A percentile compares a stretch with the other conserved stretches of the same genome.
phyloP scores from a whole-genome alignment of 2,329 filamentous ascomycete genomes.

The Trichophaea hybrida region DNA sequence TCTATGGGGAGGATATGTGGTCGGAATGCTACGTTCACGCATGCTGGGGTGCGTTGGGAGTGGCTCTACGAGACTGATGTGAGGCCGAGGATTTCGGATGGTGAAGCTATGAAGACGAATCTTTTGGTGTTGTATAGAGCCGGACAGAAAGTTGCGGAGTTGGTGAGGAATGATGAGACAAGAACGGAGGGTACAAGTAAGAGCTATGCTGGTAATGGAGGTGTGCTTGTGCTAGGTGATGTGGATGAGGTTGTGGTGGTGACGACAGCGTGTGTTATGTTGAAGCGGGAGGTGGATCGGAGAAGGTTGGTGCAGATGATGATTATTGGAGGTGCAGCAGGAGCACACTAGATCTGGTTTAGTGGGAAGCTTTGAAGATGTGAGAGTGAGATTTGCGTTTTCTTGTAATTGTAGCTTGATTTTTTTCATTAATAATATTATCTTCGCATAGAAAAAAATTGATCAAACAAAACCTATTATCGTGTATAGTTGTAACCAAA shows the following conservation, averaged over 20 bases:
- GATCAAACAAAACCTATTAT: no score
- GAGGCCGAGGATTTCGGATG: neutral
- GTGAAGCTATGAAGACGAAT: neutral
- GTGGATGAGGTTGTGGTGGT: neutral
- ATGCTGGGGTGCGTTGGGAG: neutral
- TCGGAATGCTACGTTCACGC: neutral
- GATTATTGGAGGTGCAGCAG: neutral
- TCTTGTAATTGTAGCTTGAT: no score
- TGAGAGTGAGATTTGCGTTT: no score
- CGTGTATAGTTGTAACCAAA: no score
- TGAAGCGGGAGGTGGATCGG: neutral
- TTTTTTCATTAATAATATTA: no score
- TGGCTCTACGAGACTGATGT: neutral
- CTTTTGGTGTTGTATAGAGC: neutral
- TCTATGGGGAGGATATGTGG: neutral
- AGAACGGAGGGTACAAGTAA: neutral
- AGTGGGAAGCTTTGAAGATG: neutral
- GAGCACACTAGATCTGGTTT: neutral
- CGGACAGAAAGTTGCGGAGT: neutral
- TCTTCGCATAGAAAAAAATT: no score
- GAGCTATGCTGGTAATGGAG: neutral
- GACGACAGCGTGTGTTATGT: neutral
- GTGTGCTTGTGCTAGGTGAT: neutral
- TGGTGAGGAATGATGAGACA: neutral
- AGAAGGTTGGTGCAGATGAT: neutral